Evolutionary conservation across 225 moss, liverwort and hornwort species (phyloP).

Genomic region (Rhytidiadelphus loreus): DNA sequence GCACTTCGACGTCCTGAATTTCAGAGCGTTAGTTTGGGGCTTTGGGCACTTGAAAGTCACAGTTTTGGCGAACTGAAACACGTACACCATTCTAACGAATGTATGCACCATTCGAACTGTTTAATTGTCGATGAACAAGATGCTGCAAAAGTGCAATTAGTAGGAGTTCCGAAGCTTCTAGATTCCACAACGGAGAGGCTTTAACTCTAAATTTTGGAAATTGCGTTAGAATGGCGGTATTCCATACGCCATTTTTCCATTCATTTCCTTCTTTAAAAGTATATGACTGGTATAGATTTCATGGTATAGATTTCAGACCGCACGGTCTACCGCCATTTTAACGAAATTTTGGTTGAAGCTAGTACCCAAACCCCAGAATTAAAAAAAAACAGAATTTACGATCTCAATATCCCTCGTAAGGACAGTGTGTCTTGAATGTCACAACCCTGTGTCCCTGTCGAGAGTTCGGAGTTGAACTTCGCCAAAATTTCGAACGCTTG

Average conservation of each 20-base stretch:
- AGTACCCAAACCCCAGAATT: not conserved
- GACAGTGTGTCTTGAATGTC: not conserved
- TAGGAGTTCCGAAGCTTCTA: not conserved
- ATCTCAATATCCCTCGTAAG: not conserved
- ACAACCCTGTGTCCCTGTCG: not conserved
- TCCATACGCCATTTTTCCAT: too few relatives aligned
- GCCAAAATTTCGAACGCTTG: not conserved
- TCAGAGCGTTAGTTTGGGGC: not conserved
- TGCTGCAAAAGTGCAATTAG: not conserved
- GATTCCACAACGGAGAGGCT: not conserved
- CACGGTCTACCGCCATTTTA: too few relatives aligned
- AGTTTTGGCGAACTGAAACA: not conserved
- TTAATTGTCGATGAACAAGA: not conserved
- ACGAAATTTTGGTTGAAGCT: not conserved
- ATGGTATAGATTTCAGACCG: too few relatives aligned
- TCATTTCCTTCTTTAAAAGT: too few relatives aligned
- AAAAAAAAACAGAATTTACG: not conserved
- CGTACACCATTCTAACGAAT: too few relatives aligned
- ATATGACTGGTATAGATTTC: too few relatives aligned
- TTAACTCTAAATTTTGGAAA: not conserved
- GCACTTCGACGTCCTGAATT: not conserved
- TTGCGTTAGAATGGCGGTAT: too few relatives aligned
- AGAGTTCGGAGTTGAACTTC: not conserved
- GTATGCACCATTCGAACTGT: not conserved
- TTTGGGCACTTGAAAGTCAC: not conserved